Conservation (phyloP, 345 rosid genomes). For the Excoecaria cochinchinensis region DNA sequence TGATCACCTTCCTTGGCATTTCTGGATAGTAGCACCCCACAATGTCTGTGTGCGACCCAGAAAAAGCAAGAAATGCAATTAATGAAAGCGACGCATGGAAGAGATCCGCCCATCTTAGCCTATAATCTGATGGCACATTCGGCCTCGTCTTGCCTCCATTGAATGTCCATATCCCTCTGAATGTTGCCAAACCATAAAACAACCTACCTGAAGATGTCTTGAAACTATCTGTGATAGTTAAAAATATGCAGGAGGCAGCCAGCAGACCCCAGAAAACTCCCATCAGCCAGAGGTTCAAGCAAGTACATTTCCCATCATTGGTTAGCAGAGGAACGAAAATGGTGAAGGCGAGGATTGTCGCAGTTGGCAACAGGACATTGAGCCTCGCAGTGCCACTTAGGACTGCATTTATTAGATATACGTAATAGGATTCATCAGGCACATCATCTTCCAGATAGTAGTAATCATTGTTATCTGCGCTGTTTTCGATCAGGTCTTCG, state of each 20-base stretch:
- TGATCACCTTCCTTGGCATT: conserved; percentile 41
- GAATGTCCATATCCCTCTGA: conserved; percentile 48
- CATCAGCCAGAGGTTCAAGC: conserved; percentile 40
- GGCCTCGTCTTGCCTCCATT: conserved; percentile 44
- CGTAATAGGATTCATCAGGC: conserved; percentile 36
- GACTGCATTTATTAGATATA: conserved; percentile 40
- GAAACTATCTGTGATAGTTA: conserved; percentile 47
- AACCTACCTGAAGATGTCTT: conserved; percentile 39
- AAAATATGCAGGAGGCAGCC: conserved; percentile 44
- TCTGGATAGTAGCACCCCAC: conserved; percentile 44
- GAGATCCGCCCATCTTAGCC: conserved; percentile 44
- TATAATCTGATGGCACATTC: conserved; percentile 37
- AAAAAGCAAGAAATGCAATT: conserved; percentile 42
- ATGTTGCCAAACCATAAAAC: conserved; percentile 47
- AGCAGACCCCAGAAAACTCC: conserved; percentile 30
- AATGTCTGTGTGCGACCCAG: conserved; percentile 41
- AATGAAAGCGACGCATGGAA: conserved; percentile 41
- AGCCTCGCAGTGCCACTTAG: conserved; percentile 52
- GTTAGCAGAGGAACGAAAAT: conserved; percentile 53
- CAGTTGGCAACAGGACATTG: conserved; percentile 51
- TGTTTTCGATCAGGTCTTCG: conserved; percentile 16
- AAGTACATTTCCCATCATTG: conserved; percentile 42
- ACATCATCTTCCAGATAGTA: conserved; percentile 33
- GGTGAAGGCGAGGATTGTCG: conserved; percentile 50
- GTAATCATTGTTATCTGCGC: conserved; percentile 9